Percentiles rank a stretch among this genome's conserved stretches.
Conservation (phyloP, 208 protist genomes). For the Trypanosoma caninum region DNA sequence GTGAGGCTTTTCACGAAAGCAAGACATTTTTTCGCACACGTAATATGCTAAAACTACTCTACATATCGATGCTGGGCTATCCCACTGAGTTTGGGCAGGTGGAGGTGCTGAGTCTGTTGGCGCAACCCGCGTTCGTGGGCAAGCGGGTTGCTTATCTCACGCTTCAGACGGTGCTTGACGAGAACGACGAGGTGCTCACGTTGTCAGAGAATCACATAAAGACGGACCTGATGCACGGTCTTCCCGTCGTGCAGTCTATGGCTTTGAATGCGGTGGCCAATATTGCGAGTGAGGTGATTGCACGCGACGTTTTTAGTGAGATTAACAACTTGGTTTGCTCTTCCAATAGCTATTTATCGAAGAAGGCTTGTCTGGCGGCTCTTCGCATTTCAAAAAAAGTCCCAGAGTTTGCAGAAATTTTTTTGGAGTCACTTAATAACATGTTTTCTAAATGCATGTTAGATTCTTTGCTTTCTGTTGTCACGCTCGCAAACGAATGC, state of each 20-base stretch:
- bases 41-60: conserved; percentile 99
- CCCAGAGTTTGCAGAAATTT: conserved; percentile 95
- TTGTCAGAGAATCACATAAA: conserved; percentile 98
- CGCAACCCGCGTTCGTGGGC: conserved; percentile 94
- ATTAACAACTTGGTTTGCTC: conserved; percentile 89
- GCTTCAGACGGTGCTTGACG: conserved; percentile 94
- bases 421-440: conserved; percentile 81
- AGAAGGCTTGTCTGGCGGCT: conserved; percentile 93
- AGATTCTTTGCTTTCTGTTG: conserved; percentile 83
- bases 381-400: conserved; percentile 92
- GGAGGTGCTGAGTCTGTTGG: conserved; percentile 98
- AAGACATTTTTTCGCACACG: conserved; percentile 92
- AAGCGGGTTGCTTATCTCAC: conserved; percentile 98
- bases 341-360: conserved; percentile 89
- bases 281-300: conserved; percentile 96
- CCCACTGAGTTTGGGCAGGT: conserved; percentile 99
- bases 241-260: conserved; percentile 91
- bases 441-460: conserved; percentile 63
- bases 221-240: conserved; percentile 88
- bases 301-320: conserved; percentile 93
- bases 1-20: conserved; percentile 92
- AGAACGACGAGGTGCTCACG: conserved; percentile 97
- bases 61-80: conserved; percentile 99
- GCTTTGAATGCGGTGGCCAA: conserved; percentile 98
- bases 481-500: conserved; percentile 93